Percentiles rank a stretch among this genome's conserved stretches.
These are phyloP conservation scores for Poterioochromonas sp. DNA, from an alignment of 352 stramenopile species.

Conservation along the genomic window DNA sequence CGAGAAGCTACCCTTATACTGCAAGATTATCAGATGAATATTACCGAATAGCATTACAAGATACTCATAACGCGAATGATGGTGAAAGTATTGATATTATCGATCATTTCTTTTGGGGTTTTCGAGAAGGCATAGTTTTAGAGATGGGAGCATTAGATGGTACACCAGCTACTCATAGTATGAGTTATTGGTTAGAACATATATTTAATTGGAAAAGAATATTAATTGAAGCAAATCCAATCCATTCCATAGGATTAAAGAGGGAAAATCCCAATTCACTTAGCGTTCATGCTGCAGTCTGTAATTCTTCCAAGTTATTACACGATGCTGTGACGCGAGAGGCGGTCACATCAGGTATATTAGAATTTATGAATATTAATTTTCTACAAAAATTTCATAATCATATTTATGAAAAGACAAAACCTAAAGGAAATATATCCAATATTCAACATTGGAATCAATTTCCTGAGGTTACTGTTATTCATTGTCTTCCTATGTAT, in stretches of 20 bases:
- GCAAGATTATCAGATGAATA: too few species aligned
- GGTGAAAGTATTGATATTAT: background rate
- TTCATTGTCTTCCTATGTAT: background rate
- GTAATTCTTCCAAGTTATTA: background rate
- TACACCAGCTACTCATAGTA: background rate
- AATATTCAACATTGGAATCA: background rate
- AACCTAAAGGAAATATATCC: background rate
- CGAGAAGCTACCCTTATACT: too few species aligned
- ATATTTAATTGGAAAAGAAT: background rate
- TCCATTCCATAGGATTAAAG: too few species aligned
- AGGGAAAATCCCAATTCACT: too few species aligned
- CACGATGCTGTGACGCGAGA: background rate
- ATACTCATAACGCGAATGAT: background rate
- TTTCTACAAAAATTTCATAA: background rate
- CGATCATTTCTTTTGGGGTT: slow-evolving; percentile 8
- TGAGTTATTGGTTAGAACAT: background rate
- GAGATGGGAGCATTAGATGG: slow-evolving; percentile 5
- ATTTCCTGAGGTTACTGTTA: background rate
- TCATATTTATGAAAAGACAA: background rate
- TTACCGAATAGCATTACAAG: background rate
- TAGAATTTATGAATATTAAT: slow-evolving; percentile 3
- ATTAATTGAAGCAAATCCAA: slow-evolving; percentile 3
- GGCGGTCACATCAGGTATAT: background rate
- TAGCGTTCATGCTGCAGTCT: background rate
- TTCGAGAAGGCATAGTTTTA: background rate